Evolutionary conservation across 2,329 filamentous ascomycete genomes (phyloP).

Genomic region (Tolypocladium endophyticum): DNA sequence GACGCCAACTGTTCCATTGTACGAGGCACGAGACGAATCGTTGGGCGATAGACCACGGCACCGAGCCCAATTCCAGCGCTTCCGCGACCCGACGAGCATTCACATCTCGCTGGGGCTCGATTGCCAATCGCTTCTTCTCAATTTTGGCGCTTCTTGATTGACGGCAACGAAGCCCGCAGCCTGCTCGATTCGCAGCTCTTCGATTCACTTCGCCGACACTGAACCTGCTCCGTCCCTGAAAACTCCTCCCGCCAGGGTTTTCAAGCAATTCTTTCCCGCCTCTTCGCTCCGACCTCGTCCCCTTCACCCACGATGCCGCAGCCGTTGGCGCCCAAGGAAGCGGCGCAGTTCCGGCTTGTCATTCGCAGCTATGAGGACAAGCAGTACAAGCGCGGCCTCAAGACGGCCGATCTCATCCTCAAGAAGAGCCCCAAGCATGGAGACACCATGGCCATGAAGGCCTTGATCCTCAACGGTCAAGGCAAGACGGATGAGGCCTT

Average conservation of each 20-base stretch:
- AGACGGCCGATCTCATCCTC: slow-evolving; percentile 91
- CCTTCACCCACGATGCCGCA: slow-evolving; percentile 49
- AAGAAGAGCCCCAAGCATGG: slow-evolving; percentile 93
- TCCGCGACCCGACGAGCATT: background rate
- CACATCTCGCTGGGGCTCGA: background rate
- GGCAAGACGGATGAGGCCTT: slow-evolving; percentile 93
- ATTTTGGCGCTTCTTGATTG: background rate
- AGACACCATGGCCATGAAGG: slow-evolving; percentile 98
- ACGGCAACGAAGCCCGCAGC: background rate
- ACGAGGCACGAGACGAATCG: background rate
- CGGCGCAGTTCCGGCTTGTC: slow-evolving; percentile 84
- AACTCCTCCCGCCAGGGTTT: background rate
- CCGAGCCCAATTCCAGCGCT: background rate
- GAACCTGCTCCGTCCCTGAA: background rate
- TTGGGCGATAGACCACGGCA: background rate
- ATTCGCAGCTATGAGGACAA: slow-evolving; percentile 97
- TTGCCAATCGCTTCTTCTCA: background rate
- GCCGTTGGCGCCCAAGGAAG: slow-evolving; percentile 75
- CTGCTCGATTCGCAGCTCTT: background rate
- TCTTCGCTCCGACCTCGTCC: background rate
- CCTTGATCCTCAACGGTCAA: slow-evolving; percentile 86
- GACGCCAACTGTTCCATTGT: background rate
- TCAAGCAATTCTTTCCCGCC: background rate
- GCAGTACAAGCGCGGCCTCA: slow-evolving; percentile 91
- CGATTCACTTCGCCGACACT: background rate